Base-by-base conservation (phyloP, 345 rosid genomes). In the Brassica rapa region DNA sequence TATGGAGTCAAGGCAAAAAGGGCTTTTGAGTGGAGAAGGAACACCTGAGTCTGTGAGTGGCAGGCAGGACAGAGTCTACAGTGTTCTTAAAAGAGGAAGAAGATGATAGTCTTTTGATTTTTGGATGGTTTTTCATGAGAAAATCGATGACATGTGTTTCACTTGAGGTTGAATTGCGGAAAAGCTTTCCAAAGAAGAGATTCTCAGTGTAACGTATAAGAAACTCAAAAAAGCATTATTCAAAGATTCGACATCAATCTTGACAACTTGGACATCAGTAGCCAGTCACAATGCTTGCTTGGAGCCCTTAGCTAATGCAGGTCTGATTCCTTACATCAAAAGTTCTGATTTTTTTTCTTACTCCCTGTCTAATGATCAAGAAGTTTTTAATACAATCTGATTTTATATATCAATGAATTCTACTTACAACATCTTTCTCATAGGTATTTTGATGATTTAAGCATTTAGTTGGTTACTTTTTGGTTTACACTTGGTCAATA, bases 41-140 rank as follows among this genome's bases (percentile, higher is more conserved):
- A 95, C 98, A 23, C 99, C 98, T 6, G 84, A 89, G 4, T 95
- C 98, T 0, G 80, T 82, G 33, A 95, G 97, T 10, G 96, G 96
- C n/a, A 19, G 21, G 21, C 21, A 81, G 96, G 73, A 85, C 92
- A 1, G 98, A 87, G 76, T 89, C 95, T 2, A 89, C 86, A 25
- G 93, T 88, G 73, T 87, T 92, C 71, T 84, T 85, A 85, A 97
- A 90, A 81, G 98, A 19, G 21, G 21, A 89, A 84, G 97, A 94
- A 74, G 96, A 89, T 19, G 32, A 32, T 32, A 32, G 5, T 4
- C 35, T 32, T 32, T 32, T 32, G 35, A 32, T 32, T 32, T 32
- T 4, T 32, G 35, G 35, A 32, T 32, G 35, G 35, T 32, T 32
- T 32, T 32, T 4, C 5, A 4, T 32, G 6, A 4, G 6, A 32